Conservation (phyloP, 2,329 filamentous ascomycete species). For the Fragosphaeria purpurea region DNA sequence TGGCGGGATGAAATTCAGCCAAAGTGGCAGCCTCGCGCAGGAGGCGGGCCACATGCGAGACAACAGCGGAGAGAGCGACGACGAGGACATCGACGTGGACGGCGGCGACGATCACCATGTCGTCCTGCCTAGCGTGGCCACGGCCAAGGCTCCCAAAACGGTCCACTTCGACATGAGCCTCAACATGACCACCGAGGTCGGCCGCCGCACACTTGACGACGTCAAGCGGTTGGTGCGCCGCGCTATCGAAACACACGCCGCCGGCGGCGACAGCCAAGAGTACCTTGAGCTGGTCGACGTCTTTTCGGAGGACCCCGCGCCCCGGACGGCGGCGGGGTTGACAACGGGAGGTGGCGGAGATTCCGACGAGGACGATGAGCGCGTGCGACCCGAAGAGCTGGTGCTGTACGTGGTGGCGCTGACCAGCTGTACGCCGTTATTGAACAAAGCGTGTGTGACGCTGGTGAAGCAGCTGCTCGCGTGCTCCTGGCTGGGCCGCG, state of each 20-base stretch:
- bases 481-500: conserved; percentile 55
- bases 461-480: conserved; percentile 49
- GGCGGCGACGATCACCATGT: neutral
- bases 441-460: conserved; percentile 49
- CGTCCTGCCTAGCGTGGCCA: conserved; percentile 25
- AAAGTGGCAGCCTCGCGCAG: neutral
- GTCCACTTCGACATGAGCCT: conserved; percentile 50
- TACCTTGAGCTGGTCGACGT: conserved; percentile 53
- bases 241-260: conserved; percentile 46
- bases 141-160: conserved; percentile 41
- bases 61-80: neutral
- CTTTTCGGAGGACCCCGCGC: conserved; percentile 40
- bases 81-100: neutral
- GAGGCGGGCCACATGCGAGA: neutral
- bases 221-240: conserved; percentile 45
- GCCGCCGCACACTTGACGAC: conserved; percentile 41
- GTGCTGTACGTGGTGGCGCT: conserved; percentile 54
- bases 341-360: conserved; percentile 17
- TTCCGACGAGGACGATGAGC: conserved; percentile 35
- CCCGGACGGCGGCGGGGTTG: conserved; percentile 20
- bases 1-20: too few species aligned
- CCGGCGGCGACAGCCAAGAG: conserved; percentile 44
- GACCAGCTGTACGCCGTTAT: conserved; percentile 48
- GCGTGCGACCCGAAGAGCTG: conserved; percentile 42
- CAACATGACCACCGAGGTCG: conserved; percentile 47